Base-by-base conservation (phyloP, 805 yeast genomes). In the Starmerella etchellsii region DNA sequence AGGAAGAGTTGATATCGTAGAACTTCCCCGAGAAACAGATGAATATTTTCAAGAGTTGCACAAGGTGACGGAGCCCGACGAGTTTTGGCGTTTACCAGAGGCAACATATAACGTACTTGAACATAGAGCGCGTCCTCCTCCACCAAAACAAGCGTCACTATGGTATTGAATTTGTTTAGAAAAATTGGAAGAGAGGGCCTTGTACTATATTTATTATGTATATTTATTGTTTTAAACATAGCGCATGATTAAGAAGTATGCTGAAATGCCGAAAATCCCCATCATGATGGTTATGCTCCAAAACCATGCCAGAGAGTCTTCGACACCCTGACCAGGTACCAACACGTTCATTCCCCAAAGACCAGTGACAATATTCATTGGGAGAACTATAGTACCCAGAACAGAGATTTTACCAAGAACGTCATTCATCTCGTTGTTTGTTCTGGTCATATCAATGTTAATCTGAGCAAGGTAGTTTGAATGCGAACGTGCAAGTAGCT, bases 321-420 rank as follows among this genome's bases (percentile, higher is more conserved):
- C 61, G 22, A 68, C 71, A 27, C 36, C 37, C 58, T 88, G 97
- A 0, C 98, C 98, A 0, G 98, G 98, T 27, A 91, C 98, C 10
- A 83, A 54, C 50, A 91, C 94, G 63, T 91, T 91, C 98, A 91
- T 91, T 42, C 98, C 98, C 97, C 97, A 91, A 35, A 91, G 64
- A 18, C 98, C 98, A 0, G 98, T 91, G 19, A 91, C 79, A 41
- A 91, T 83, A 57, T 91, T 91, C 73, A 91, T 74, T 3, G 98
- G 98, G 43, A 91, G 65, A 18, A 91, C 95, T 41, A 91, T 83
- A 0, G 97, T 84, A 70, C 97, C 98, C 47, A 88, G 63, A 31
- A 87, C 78, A 3, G 97, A 83, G 41, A 88, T 83, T 58, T 87
- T 84, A 10, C 96, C 94, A 54, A 88, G 69, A 2, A 87, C 94